These are phyloP conservation scores for Tolypocladium tundrense DNA, from an alignment of 2,329 filamentous ascomycete species.

Conservation along the genomic window DNA sequence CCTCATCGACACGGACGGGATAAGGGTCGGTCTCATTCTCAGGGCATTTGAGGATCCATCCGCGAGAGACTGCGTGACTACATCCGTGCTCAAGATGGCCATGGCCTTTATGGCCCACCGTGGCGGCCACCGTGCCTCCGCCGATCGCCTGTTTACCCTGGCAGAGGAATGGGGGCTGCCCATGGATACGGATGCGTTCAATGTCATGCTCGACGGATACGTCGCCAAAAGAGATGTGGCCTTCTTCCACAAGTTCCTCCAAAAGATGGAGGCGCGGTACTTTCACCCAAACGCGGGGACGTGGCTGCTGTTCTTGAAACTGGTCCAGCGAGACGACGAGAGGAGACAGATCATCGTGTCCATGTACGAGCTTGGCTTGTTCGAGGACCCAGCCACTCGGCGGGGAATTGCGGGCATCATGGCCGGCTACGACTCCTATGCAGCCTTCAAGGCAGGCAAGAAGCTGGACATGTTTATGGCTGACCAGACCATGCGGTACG, in stretches of 20 bases:
- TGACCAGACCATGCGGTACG: conserved; percentile 32
- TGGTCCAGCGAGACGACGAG: conserved; percentile 50
- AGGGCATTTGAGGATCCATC: conserved; percentile 26
- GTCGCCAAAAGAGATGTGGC: conserved; percentile 26
- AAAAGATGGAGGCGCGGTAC: conserved; percentile 28
- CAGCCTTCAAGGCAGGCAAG: conserved; percentile 25
- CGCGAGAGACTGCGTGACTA: conserved; percentile 24
- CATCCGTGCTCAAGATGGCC: conserved; percentile 31
- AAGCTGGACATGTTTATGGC: conserved; percentile 26
- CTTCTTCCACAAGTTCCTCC: conserved; percentile 30
- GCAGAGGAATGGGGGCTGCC: conserved; percentile 26
- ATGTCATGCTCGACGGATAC: conserved; percentile 33
- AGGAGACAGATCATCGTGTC: conserved; percentile 32
- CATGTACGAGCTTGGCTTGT: conserved; percentile 35
- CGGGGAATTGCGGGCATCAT: conserved; percentile 30
- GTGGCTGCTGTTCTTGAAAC: conserved; percentile 37
- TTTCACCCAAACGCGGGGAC: conserved; percentile 32
- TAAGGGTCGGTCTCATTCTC: conserved; percentile 27
- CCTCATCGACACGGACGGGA: conserved; percentile 24
- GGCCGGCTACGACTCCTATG: conserved; percentile 31
- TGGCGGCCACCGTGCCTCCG: conserved; percentile 23
- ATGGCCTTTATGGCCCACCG: conserved; percentile 28
- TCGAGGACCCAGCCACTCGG: conserved; percentile 25
- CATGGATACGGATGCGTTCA: conserved; percentile 36
- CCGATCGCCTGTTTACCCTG: conserved; percentile 24